Conservation (phyloP, 2,329 filamentous ascomycete genomes). For the Monosporascus sp. region DNA sequence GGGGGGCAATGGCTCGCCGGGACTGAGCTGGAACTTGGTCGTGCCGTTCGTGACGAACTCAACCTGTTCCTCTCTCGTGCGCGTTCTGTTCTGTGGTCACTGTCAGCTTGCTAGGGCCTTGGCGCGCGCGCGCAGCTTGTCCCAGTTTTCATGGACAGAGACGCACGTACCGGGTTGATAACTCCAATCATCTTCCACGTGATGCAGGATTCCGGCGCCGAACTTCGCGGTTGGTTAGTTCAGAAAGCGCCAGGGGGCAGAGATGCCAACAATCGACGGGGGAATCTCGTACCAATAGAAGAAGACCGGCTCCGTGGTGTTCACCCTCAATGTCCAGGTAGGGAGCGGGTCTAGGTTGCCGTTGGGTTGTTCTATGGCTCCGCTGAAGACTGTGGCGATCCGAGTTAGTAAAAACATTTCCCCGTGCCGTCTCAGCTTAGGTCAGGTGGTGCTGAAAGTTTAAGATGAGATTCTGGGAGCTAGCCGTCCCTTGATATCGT, state of each 20-base stretch:
- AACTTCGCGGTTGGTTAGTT: conserved; percentile 18
- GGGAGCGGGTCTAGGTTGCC: conserved; percentile 22
- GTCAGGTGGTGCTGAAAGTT: no score
- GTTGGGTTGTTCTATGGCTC: conserved; percentile 14
- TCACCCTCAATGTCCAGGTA: conserved; percentile 28
- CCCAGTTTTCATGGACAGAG: not conserved
- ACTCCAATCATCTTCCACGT: conserved; percentile 67
- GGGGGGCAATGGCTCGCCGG: conserved; percentile 48
- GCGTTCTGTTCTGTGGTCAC: conserved; percentile 35
- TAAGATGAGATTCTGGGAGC: no score
- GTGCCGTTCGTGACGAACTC: conserved; percentile 34
- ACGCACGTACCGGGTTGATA: conserved; percentile 58
- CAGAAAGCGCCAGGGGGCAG: not conserved
- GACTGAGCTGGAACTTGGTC: conserved; percentile 48
- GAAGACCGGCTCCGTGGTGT: conserved; percentile 46
- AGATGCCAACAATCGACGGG: not conserved
- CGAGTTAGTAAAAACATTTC: not conserved
- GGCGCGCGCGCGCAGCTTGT: not conserved
- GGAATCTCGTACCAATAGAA: conserved; percentile 51
- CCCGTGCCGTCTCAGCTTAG: no score
- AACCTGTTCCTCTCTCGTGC: conserved; percentile 43
- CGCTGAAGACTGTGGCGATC: conserved; percentile 40
- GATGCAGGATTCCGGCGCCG: conserved; percentile 60
- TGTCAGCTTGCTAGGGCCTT: conserved; percentile 5
- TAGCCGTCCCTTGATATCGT: no score